Evolutionary conservation across 768 basidiomycete species (phyloP).

Genomic region (Agrocybe pediades): DNA sequence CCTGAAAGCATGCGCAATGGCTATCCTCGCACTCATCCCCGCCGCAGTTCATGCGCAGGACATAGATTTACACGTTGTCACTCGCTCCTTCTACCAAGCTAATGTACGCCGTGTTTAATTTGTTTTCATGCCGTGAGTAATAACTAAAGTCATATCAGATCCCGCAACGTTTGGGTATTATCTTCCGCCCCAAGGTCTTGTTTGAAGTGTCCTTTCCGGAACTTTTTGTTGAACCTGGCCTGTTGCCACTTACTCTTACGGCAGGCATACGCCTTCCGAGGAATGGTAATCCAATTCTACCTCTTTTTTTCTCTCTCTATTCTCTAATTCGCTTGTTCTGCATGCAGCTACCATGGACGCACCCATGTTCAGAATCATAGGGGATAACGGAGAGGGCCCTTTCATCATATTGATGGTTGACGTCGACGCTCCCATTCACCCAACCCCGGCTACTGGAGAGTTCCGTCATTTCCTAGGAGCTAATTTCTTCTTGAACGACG

Average conservation of each 20-base stretch:
- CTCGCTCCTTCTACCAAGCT: conserved; percentile 23
- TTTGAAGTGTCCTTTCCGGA: not conserved
- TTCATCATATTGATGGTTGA: too few relatives aligned
- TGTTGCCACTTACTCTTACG: not conserved
- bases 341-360: too few relatives aligned
- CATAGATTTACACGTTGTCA: conserved; percentile 21
- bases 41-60: conserved; percentile 20
- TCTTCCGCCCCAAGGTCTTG: not conserved
- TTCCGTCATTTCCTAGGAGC: too few relatives aligned
- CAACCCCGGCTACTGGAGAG: too few relatives aligned
- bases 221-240: not conserved
- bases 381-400: too few relatives aligned
- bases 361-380: too few relatives aligned
- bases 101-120: conserved; percentile 13
- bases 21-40: not conserved
- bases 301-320: not conserved
- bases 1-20: too few relatives aligned
- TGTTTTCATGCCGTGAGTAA: not conserved
- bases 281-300: not conserved
- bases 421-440: too few relatives aligned
- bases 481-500: too few relatives aligned
- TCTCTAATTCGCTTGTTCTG: not conserved
- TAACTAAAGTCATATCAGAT: not conserved
- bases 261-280: not conserved
- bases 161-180: not conserved